Evolutionary conservation across 306 rosid genomes (phyloP).

Genomic region (Elaeagnus macrophylla): DNA sequence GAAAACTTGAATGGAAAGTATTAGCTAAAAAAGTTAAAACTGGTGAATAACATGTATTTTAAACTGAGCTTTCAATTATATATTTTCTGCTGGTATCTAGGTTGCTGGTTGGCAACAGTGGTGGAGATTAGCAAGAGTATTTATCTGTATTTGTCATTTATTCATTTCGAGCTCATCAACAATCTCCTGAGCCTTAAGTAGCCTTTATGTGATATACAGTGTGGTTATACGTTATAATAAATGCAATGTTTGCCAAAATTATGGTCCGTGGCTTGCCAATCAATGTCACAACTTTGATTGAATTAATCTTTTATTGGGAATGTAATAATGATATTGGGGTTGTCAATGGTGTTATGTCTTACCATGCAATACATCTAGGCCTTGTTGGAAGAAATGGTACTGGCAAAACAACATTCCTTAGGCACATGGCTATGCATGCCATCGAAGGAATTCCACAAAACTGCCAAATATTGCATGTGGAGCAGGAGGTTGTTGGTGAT

Average conservation of each 20-base stretch:
- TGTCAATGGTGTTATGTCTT: slow-evolving; percentile 1
- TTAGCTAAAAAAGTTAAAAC: not conserved
- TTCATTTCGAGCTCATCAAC: no score
- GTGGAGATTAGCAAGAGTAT: no score
- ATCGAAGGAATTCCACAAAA: slow-evolving; percentile 86
- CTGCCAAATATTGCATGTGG: slow-evolving; percentile 95
- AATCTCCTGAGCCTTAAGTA: no score
- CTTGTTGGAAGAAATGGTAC: slow-evolving; percentile 98
- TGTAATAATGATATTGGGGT: slow-evolving; percentile 1
- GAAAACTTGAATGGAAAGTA: not conserved
- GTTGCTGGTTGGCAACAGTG: no score
- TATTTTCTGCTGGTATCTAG: no score
- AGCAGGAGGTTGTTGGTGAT: slow-evolving; percentile 92
- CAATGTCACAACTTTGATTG: not conserved
- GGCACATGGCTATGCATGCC: slow-evolving; percentile 98
- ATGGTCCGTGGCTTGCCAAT: not conserved
- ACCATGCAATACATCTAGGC: slow-evolving; percentile 31
- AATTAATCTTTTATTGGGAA: not conserved
- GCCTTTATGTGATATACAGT: not conserved
- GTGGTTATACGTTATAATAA: not conserved
- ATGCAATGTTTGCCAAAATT: not conserved
- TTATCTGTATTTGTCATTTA: no score
- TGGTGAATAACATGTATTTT: not conserved
- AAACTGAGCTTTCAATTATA: not conserved
- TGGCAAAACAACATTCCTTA: slow-evolving; percentile 91